phyloP scores from a whole-genome alignment of 2,329 filamentous ascomycete species.

The Lasiodiplodia sp. region DNA sequence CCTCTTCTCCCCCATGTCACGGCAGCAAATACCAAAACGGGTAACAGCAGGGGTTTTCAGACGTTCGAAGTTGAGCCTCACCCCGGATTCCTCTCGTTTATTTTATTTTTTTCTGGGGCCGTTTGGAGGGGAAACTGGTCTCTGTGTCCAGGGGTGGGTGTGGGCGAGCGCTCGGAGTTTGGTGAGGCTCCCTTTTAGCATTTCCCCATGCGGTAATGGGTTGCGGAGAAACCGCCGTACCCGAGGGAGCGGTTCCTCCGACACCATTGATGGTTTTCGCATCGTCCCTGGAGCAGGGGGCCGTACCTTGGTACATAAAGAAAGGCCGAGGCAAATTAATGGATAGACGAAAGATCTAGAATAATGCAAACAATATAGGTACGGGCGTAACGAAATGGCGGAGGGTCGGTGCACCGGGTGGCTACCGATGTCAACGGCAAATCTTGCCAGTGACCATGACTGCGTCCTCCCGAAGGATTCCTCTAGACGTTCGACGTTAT shows the following conservation, averaged over 20 bases:
- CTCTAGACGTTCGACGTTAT: conserved; percentile 7
- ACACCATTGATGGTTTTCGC: neutral
- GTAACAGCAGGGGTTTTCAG: conserved; percentile 4
- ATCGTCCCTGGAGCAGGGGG: neutral
- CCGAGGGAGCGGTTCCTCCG: conserved; percentile 10
- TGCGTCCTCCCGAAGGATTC: neutral
- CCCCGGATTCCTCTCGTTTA: neutral
- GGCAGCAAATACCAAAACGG: neutral
- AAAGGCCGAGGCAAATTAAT: no score
- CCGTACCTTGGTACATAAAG: neutral
- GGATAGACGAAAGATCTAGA: neutral
- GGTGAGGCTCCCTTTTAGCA: neutral
- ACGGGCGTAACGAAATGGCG: neutral
- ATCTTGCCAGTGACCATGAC: neutral
- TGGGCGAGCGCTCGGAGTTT: neutral
- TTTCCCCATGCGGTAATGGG: conserved; percentile 16
- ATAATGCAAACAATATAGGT: no score
- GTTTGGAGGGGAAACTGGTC: no score
- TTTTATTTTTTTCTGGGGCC: neutral
- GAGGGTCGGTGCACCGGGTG: neutral
- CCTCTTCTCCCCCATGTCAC: neutral
- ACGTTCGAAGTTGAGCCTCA: neutral
- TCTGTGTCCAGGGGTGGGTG: neutral
- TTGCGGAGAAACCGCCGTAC: conserved; percentile 3
- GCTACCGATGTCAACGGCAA: neutral